These are phyloP conservation scores for Chytridium lagenaria DNA, from an alignment of 371 early-diverging fungal species.

Conservation along the genomic window DNA sequence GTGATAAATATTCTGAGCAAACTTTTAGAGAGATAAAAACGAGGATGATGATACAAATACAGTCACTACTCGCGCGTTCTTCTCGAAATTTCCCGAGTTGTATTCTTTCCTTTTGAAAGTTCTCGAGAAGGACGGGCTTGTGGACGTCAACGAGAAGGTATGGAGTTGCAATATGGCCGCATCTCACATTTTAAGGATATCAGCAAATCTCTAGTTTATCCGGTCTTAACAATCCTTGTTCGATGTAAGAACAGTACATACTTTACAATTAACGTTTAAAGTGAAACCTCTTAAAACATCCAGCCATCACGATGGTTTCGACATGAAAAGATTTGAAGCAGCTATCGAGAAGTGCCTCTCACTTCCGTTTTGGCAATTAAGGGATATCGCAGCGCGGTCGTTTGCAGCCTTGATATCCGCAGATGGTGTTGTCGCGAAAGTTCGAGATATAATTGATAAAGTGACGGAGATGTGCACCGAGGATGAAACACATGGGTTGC, in stretches of 20 bases:
- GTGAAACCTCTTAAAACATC: slow-evolving; percentile 23
- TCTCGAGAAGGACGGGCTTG: slow-evolving; percentile 60
- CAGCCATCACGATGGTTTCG: slow-evolving; percentile 12
- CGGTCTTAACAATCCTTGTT: slow-evolving; percentile 50
- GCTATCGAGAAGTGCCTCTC: slow-evolving; percentile 59
- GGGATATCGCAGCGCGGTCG: slow-evolving; percentile 88
- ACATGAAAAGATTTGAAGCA: slow-evolving; percentile 64
- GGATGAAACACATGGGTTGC: slow-evolving; percentile 74
- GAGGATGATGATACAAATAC: slow-evolving; percentile 75
- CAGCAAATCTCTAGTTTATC: slow-evolving; percentile 46
- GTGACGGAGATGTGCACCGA: slow-evolving; percentile 38
- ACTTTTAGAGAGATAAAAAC: slow-evolving; percentile 49
- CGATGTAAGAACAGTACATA: slow-evolving; percentile 31
- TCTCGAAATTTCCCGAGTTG: slow-evolving; percentile 81
- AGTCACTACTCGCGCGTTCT: slow-evolving; percentile 89
- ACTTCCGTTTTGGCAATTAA: slow-evolving; percentile 80
- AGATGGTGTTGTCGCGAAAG: slow-evolving; percentile 54
- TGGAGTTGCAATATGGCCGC: not conserved
- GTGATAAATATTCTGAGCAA: not conserved
- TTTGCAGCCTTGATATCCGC: slow-evolving; percentile 72
- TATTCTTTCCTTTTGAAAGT: slow-evolving; percentile 77
- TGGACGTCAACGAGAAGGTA: slow-evolving; percentile 13
- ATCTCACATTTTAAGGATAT: slow-evolving; percentile 2
- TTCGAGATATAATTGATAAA: slow-evolving; percentile 37
- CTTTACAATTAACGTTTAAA: slow-evolving; percentile 25